Conservation (phyloP, 1,139 yeast species). For the Yamadazyma triangularis region DNA sequence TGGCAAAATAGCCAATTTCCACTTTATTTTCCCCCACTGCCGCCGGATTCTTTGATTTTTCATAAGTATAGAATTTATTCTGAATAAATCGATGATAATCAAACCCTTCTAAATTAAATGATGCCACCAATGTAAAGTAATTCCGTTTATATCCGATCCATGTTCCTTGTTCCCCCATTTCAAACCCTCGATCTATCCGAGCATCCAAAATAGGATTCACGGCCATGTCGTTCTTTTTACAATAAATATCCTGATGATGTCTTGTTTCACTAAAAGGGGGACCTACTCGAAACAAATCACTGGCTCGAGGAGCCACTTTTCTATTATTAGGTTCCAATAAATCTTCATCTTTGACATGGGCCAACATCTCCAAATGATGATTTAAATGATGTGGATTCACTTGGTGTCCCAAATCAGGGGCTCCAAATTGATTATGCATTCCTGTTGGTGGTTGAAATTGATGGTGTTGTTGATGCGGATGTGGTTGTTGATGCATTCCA, state of each 20-base stretch:
- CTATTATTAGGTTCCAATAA: constrained; percentile 23
- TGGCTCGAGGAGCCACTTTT: constrained; percentile 44
- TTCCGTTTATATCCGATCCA: constrained; percentile 50
- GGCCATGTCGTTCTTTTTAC: constrained; percentile 27
- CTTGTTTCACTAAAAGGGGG: constrained; percentile 38
- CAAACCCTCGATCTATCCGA: constrained; percentile 45
- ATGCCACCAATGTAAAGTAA: constrained; percentile 41
- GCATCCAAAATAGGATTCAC: constrained; percentile 35
- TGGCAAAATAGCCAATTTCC: constrained; percentile 52
- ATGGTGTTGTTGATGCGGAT: too few relatives aligned
- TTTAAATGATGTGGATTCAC: constrained; percentile 15
- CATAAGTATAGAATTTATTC: constrained; percentile 34
- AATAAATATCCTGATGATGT: constrained; percentile 35
- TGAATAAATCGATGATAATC: constrained; percentile 33
- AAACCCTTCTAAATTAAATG: constrained; percentile 33
- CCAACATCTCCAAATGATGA: constrained; percentile 30
- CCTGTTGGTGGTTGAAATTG: constrained; percentile 4
- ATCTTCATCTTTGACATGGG: constrained; percentile 30
- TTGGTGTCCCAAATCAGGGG: constrained; percentile 13
- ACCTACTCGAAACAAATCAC: constrained; percentile 39
- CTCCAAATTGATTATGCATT: constrained; percentile 1
- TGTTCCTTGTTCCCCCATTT: constrained; percentile 40
- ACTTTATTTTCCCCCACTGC: constrained; percentile 22
- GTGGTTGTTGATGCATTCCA: constrained; percentile 4
- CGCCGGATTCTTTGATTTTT: constrained; percentile 19